Evolutionary conservation across 2,329 filamentous ascomycete genomes (phyloP).

Genomic region (Xylariales sp.): DNA sequence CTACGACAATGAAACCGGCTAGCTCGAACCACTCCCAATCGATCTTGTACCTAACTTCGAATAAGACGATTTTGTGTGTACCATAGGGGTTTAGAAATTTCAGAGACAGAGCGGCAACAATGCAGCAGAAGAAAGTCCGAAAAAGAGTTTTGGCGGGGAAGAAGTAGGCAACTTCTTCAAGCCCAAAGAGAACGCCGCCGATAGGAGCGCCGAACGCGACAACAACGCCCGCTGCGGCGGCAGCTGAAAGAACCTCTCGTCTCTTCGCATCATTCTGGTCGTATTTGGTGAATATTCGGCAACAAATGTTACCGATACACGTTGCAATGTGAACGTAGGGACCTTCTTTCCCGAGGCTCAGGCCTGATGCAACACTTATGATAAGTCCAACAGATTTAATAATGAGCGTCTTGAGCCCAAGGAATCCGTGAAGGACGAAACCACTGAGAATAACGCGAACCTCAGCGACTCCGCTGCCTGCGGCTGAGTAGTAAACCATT

Average conservation of each 20-base stretch:
- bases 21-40: conserved; percentile 98
- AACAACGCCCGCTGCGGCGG: conserved; percentile 89
- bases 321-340: conserved; percentile 98
- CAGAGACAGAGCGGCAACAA: conserved; percentile 87
- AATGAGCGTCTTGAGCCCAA: conserved; percentile 86
- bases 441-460: conserved; percentile 98
- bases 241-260: conserved; percentile 91
- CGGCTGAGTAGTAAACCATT: conserved; percentile 95
- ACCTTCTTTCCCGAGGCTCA: conserved; percentile 93
- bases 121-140: conserved; percentile 98
- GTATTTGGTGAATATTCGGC: conserved; percentile 94
- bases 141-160: conserved; percentile 98
- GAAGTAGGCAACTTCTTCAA: conserved; percentile 97
- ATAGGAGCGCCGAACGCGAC: conserved; percentile 92
- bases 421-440: conserved; percentile 95
- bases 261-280: conserved; percentile 93
- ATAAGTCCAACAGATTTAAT: conserved; percentile 87
- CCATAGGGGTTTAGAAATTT: conserved; percentile 98
- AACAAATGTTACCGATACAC: conserved; percentile 94
- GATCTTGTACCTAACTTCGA: conserved; percentile 88
- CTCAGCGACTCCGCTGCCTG: conserved; percentile 95
- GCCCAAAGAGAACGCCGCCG: conserved; percentile 88
- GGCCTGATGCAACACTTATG: conserved; percentile 88
- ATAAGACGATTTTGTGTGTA: conserved; percentile 95
- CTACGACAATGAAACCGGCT: conserved; percentile 84